Evolutionary conservation across 768 basidiomycete genomes (phyloP).

Genomic region (Nevesoporus exiguus): DNA sequence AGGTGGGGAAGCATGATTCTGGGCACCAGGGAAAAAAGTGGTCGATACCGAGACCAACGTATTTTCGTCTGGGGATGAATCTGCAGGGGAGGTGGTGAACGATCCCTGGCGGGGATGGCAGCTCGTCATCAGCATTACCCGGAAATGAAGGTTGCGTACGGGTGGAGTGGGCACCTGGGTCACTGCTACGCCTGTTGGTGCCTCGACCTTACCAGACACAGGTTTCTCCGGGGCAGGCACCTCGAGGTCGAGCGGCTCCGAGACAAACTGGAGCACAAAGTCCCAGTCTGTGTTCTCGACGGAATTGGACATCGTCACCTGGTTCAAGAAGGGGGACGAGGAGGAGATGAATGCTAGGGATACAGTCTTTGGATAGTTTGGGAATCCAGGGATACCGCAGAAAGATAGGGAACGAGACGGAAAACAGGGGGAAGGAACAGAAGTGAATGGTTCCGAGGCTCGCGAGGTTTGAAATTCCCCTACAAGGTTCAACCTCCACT

Average conservation of each 20-base stretch:
- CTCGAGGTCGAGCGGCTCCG: slow-evolving; percentile 41
- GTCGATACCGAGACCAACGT: slow-evolving; percentile 74
- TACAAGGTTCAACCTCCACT: too few relatives aligned
- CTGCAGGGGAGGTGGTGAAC: slow-evolving; percentile 30
- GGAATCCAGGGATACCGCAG: not conserved
- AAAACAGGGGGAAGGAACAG: slow-evolving; percentile 18
- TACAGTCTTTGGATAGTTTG: not conserved
- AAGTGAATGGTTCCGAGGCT: slow-evolving; percentile 7
- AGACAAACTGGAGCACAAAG: slow-evolving; percentile 58
- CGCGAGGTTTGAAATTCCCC: slow-evolving; percentile 7
- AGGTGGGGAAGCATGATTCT: slow-evolving; percentile 50
- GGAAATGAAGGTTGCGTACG: slow-evolving; percentile 34
- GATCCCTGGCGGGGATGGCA: slow-evolving; percentile 26
- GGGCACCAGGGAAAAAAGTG: slow-evolving; percentile 72
- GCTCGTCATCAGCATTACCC: slow-evolving; percentile 4
- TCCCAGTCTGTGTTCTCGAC: slow-evolving; percentile 57
- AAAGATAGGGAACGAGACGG: not conserved
- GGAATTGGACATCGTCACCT: slow-evolving; percentile 18
- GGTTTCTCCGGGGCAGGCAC: slow-evolving; percentile 37
- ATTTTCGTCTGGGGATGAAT: slow-evolving; percentile 38
- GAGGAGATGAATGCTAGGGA: not conserved
- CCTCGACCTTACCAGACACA: slow-evolving; percentile 24
- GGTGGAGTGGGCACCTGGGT: slow-evolving; percentile 64
- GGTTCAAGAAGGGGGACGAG: not conserved
- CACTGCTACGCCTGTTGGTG: slow-evolving; percentile 8